These are phyloP conservation scores for Ophiobolus disseminans DNA, from an alignment of 2,329 filamentous ascomycete genomes.

Conservation along the genomic window DNA sequence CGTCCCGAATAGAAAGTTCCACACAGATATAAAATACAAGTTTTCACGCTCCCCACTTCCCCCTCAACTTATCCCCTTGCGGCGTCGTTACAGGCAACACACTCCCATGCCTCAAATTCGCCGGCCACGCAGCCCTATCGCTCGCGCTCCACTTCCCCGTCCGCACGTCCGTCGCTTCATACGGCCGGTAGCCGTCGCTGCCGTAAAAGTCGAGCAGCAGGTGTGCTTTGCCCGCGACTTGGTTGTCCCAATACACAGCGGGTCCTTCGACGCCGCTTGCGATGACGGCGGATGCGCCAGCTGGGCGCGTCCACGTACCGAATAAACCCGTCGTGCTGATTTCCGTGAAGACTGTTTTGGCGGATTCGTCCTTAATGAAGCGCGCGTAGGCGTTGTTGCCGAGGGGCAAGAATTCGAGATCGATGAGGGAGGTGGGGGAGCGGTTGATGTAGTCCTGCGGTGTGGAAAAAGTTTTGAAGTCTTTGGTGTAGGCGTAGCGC, in stretches of 20 bases:
- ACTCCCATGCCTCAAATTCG: constrained; percentile 60
- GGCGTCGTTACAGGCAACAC: constrained; percentile 57
- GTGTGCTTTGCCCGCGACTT: constrained; percentile 47
- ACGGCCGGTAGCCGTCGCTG: constrained; percentile 60
- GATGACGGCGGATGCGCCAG: constrained; percentile 54
- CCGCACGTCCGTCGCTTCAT: constrained; percentile 54
- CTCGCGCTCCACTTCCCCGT: constrained; percentile 58
- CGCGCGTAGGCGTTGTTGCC: constrained; percentile 56
- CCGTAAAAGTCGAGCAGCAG: constrained; percentile 54
- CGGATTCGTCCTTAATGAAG: constrained; percentile 64
- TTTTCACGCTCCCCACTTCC: constrained; percentile 26
- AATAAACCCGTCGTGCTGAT: constrained; percentile 58
- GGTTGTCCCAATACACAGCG: constrained; percentile 45
- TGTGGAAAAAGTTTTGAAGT: constrained; percentile 61
- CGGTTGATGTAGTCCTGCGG: constrained; percentile 61
- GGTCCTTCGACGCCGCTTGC: constrained; percentile 40
- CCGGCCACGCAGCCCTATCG: constrained; percentile 53
- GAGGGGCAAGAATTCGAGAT: constrained; percentile 63
- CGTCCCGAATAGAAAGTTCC: not conserved
- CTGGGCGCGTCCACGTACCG: constrained; percentile 60
- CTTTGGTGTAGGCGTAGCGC: constrained; percentile 62
- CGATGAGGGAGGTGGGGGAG: constrained; percentile 59
- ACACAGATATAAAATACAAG: too few species aligned
- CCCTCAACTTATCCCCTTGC: constrained; percentile 52
- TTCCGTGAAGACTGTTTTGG: constrained; percentile 61